Evolutionary conservation across 2,329 filamentous ascomycete genomes (phyloP).

Genomic region (Colletotrichum coccodes): DNA sequence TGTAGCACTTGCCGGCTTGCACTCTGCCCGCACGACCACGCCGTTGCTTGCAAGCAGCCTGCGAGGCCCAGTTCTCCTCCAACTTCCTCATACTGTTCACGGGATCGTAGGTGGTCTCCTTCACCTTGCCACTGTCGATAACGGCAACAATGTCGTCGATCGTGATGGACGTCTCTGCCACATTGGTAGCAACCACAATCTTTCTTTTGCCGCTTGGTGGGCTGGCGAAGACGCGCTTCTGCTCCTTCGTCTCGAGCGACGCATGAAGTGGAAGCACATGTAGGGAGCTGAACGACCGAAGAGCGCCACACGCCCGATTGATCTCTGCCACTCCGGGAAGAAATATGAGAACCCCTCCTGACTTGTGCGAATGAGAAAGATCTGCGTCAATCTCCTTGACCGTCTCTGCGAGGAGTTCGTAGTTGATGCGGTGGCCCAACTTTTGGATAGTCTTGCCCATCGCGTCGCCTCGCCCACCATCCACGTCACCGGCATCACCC

Average conservation of each 20-base stretch:
- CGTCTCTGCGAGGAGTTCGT: slow-evolving; percentile 83
- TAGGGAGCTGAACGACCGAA: slow-evolving; percentile 70
- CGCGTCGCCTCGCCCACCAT: slow-evolving; percentile 56
- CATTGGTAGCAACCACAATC: slow-evolving; percentile 94
- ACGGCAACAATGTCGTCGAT: slow-evolving; percentile 98
- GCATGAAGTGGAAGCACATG: slow-evolving; percentile 91
- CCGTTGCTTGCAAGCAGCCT: slow-evolving; percentile 92
- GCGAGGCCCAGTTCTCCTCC: slow-evolving; percentile 94
- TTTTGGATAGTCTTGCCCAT: slow-evolving; percentile 78
- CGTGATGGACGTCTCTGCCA: slow-evolving; percentile 97
- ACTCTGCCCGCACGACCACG: slow-evolving; percentile 94
- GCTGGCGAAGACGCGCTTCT: slow-evolving; percentile 84
- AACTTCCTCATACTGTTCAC: slow-evolving; percentile 94
- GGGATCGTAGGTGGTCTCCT: slow-evolving; percentile 94
- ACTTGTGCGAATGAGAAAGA: slow-evolving; percentile 69
- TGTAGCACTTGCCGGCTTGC: slow-evolving; percentile 90
- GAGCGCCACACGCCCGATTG: slow-evolving; percentile 77
- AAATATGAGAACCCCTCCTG: slow-evolving; percentile 95
- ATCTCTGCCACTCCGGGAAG: slow-evolving; percentile 94
- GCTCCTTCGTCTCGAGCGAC: slow-evolving; percentile 87
- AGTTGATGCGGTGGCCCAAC: slow-evolving; percentile 88
- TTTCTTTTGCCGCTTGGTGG: slow-evolving; percentile 86
- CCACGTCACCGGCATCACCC: slow-evolving; percentile 57
- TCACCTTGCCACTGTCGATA: slow-evolving; percentile 94
- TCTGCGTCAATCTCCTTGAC: slow-evolving; percentile 85